These are phyloP conservation scores for Candida tammaniensis DNA, from an alignment of 805 yeast species.

Conservation along the genomic window DNA sequence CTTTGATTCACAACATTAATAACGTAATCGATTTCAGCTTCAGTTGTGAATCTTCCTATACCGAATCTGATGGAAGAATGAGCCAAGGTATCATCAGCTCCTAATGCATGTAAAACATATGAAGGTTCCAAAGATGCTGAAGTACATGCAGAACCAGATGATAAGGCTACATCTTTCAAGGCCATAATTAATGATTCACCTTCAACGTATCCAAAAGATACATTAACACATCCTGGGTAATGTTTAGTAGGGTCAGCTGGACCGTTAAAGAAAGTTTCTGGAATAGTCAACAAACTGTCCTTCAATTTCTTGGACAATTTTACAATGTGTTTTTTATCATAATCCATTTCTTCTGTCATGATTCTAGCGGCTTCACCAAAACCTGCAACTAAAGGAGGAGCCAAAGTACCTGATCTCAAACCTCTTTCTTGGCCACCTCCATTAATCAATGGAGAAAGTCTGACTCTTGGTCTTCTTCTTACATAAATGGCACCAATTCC, in stretches of 20 bases:
- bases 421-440: conserved; percentile 99
- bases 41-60: conserved; percentile 95
- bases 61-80: conserved; percentile 98
- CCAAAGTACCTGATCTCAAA: conserved; percentile 91
- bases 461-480: conserved; percentile 97
- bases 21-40: conserved; percentile 92
- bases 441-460: conserved; percentile 89
- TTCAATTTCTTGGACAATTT: conserved; percentile 71
- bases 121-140: conserved; percentile 98
- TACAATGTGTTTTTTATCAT: conserved; percentile 69
- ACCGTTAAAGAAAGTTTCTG: conserved; percentile 89
- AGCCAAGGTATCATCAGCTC: conserved; percentile 97
- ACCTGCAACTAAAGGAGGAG: conserved; percentile 95
- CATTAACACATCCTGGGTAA: conserved; percentile 93
- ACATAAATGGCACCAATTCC: conserved; percentile 95
- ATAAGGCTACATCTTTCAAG: conserved; percentile 90
- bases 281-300: conserved; percentile 71
- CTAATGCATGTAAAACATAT: conserved; percentile 92
- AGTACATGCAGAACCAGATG: conserved; percentile 98
- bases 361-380: conserved; percentile 97
- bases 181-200: conserved; percentile 99
- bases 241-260: conserved; percentile 49
- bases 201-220: conserved; percentile 95
- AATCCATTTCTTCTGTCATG: conserved; percentile 67
- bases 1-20: conserved; percentile 83